Conservation (phyloP, 2,329 filamentous ascomycete species). For the Verticillium longisporum region DNA sequence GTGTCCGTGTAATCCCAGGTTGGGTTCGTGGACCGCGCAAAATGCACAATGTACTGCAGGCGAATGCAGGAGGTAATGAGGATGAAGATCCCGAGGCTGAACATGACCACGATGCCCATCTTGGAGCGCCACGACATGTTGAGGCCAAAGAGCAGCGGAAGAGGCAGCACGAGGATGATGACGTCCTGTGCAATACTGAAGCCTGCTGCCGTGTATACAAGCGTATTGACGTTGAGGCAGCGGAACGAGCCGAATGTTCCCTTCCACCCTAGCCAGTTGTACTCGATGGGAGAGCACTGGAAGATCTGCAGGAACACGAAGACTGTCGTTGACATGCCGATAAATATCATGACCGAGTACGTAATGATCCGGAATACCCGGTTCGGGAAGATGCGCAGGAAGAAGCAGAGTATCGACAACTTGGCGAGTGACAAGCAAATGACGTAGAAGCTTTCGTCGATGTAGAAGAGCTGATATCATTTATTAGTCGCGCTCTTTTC, state of each 20-base stretch:
- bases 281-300: conserved; percentile 25
- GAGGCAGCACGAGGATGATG: conserved; percentile 24
- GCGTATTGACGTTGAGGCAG: conserved; percentile 24
- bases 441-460: conserved; percentile 25
- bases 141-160: conserved; percentile 23
- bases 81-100: conserved; percentile 28
- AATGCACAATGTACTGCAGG: conserved; percentile 24
- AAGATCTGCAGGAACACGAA: conserved; percentile 26
- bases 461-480: conserved; percentile 17
- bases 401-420: conserved; percentile 23
- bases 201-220: conserved; percentile 20
- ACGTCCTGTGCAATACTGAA: conserved; percentile 27
- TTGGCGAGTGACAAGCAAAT: conserved; percentile 20
- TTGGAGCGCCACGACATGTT: conserved; percentile 18
- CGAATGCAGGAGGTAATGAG: conserved; percentile 26
- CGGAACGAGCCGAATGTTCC: conserved; percentile 15
- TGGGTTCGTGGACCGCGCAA: conserved; percentile 26
- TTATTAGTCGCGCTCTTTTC: background rate
- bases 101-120: conserved; percentile 25
- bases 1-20: conserved; percentile 33
- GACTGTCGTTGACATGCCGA: conserved; percentile 16
- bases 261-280: conserved; percentile 25
- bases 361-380: conserved; percentile 17
- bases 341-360: conserved; percentile 16
- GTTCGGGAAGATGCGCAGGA: conserved; percentile 23